Percentiles rank a stretch among this genome's conserved stretches.
Evolutionary conservation across 1,284 basidiomycete genomes (phyloP).

Genomic region (Macrocystidia cucumis): DNA sequence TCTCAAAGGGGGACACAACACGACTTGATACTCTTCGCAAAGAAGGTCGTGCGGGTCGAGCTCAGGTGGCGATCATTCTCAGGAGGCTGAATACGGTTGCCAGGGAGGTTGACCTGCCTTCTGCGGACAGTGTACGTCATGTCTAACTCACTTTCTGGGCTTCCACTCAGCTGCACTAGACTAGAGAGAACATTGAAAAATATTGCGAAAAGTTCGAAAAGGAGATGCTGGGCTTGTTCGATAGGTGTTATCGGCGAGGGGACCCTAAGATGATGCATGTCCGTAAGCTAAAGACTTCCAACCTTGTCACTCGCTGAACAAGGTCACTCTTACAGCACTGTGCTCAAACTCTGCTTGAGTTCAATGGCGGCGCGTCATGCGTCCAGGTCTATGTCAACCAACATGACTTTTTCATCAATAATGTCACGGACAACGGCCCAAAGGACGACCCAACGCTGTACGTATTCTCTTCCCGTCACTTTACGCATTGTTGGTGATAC

Average conservation of each 20-base stretch:
- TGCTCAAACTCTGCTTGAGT: conserved; percentile 93
- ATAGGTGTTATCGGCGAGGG: conserved; percentile 90
- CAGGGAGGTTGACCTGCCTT: conserved; percentile 85
- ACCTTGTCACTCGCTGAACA: conserved; percentile 2
- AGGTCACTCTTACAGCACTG: conserved; percentile 65
- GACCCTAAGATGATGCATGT: conserved; percentile 99
- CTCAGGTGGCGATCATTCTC: conserved; percentile 87
- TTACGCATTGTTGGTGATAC: conserved; percentile 9
- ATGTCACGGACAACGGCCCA: conserved; percentile 55
- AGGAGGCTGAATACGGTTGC: conserved; percentile 84
- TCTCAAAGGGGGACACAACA: conserved; percentile 79
- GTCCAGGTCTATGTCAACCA: conserved; percentile 99
- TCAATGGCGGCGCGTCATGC: conserved; percentile 95
- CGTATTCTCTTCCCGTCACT: conserved; percentile 17
- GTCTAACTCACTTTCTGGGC: not conserved
- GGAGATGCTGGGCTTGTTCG: conserved; percentile 95
- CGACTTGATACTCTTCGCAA: conserved; percentile 79
- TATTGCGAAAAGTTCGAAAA: conserved; percentile 99
- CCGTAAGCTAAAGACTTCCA: conserved; percentile 10
- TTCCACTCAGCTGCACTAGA: conserved; percentile 33
- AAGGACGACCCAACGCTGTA: conserved; percentile 58
- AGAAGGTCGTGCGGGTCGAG: conserved; percentile 80
- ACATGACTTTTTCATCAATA: conserved; percentile 98
- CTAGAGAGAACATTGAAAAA: conserved; percentile 83
- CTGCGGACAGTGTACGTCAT: conserved; percentile 61